These are phyloP conservation scores for Paracoccidioides brasiliensis DNA, from an alignment of 2,329 filamentous ascomycete genomes.

Conservation along the genomic window DNA sequence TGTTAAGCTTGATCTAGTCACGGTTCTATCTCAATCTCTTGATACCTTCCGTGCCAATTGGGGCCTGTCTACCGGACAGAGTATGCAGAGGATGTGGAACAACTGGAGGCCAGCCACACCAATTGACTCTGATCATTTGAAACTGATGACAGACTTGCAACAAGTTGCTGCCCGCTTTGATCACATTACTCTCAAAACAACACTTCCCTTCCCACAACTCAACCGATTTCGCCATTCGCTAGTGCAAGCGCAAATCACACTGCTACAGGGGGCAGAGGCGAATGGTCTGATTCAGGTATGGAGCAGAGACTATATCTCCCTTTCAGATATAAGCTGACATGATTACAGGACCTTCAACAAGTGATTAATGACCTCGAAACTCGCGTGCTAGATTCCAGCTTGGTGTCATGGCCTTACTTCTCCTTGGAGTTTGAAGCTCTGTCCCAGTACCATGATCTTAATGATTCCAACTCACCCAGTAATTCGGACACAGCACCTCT, in stretches of 20 bases:
- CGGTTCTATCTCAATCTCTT: slow-evolving; percentile 22
- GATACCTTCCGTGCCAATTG: slow-evolving; percentile 56
- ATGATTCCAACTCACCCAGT: slow-evolving; percentile 8
- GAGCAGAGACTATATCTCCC: background rate
- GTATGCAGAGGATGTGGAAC: slow-evolving; percentile 71
- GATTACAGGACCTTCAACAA: slow-evolving; percentile 22
- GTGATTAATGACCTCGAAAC: slow-evolving; percentile 25
- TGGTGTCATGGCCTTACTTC: slow-evolving; percentile 30
- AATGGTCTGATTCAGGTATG: slow-evolving; percentile 22
- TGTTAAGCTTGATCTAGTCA: slow-evolving; percentile 18
- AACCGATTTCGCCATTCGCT: slow-evolving; percentile 26
- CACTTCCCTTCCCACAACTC: slow-evolving; percentile 24
- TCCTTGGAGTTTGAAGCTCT: slow-evolving; percentile 34
- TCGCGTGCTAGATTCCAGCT: slow-evolving; percentile 19
- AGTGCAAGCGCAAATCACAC: slow-evolving; percentile 25
- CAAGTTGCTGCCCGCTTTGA: slow-evolving; percentile 25
- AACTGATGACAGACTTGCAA: slow-evolving; percentile 25
- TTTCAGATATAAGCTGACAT: slow-evolving; percentile 9
- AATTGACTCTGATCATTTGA: slow-evolving; percentile 21
- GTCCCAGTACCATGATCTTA: slow-evolving; percentile 34
- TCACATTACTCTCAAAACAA: slow-evolving; percentile 24
- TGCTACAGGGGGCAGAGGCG: slow-evolving; percentile 26
- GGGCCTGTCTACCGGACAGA: slow-evolving; percentile 59
- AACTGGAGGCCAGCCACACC: slow-evolving; percentile 50
- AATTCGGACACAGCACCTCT: slow-evolving; percentile 8